Percentiles rank a stretch among this genome's conserved stretches.
Evolutionary conservation across 2,329 filamentous ascomycete species (phyloP).

Genomic region (Venturia aucupariae): DNA sequence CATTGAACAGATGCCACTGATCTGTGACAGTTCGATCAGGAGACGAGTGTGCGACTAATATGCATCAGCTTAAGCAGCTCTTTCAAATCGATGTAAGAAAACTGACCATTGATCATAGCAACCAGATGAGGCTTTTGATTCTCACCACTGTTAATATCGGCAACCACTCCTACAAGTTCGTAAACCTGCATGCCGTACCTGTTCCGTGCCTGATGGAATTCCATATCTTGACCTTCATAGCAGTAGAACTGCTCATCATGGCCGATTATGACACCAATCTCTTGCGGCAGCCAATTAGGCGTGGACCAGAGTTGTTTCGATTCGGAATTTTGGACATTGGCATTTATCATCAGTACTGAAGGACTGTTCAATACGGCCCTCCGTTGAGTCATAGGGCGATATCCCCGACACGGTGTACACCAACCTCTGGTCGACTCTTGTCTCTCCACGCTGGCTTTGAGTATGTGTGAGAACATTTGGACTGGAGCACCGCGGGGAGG

Average conservation of each 20-base stretch:
- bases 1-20: conserved; percentile 95
- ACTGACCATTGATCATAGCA: conserved; percentile 73
- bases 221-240: conserved; percentile 86
- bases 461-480: conserved; percentile 69
- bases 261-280: conserved; percentile 86
- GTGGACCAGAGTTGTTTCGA: conserved; percentile 77
- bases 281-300: conserved; percentile 83
- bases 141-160: conserved; percentile 79
- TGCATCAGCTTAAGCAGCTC: not conserved
- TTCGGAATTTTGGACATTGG: conserved; percentile 63
- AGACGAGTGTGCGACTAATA: conserved; percentile 56
- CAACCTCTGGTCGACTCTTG: conserved; percentile 85
- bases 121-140: conserved; percentile 86
- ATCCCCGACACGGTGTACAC: conserved; percentile 84
- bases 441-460: conserved; percentile 87
- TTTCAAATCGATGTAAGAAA: conserved; percentile 14
- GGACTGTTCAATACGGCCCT: conserved; percentile 79
- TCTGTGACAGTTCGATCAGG: conserved; percentile 49
- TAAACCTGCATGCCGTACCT: conserved; percentile 79
- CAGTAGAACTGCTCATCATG: conserved; percentile 77
- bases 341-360: conserved; percentile 78
- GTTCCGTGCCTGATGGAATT: conserved; percentile 66
- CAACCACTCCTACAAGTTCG: conserved; percentile 80
- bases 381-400: conserved; percentile 76
- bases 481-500: conserved; percentile 41